Evolutionary conservation across 2,329 filamentous ascomycete genomes (phyloP), one percentile per base, ranked within the genome.

Genomic region (Xylaria sp.): DNA sequence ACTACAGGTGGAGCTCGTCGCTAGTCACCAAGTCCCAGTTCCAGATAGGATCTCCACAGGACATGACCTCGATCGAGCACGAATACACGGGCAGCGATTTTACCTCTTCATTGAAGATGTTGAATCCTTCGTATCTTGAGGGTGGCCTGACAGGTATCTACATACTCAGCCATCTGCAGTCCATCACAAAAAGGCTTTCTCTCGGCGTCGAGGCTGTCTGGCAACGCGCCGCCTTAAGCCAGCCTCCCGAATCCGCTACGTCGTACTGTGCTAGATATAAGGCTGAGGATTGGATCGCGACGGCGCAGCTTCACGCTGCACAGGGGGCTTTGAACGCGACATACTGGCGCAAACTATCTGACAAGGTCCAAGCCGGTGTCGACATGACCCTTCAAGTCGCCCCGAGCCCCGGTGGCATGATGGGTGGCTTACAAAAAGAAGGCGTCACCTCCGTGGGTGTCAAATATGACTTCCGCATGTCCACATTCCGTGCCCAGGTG

Each of bases 391-490:
- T 99, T 69, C 92, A 94, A 73, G 91, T 97, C 75, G 90, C 90
- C 39, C 86, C 88, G 34, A 86, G 88, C 65, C 62, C 65, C 12
- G 89, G 88, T 62, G 88, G 89, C 72, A 84, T 93, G 82, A 94
- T 96, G 90, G 93, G 93, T 69, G 90, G 90, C 56, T 81, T 91
- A 63, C 89, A 91, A 81, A 95, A 94, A 82, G 94, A 99, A 82
- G 96, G 96, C 65, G 88, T 93, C 70, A 94, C 97, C 63, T 94
- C 94, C 64, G 88, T 98, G 77, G 96, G 95, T 78, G 93, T 94
- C 80, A 99, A 99, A 84, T 99, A 99, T 84, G 95, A 98, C 81
- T 99, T 99, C 89, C 90, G 93, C 79, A 93, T 94, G 84, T 96
- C 93, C 65, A 96, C 94, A 60, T 97, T 98, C 90, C 91, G 95